Conservation (phyloP, 169 alveolate species). For the Plasmodium falciparum region DNA sequence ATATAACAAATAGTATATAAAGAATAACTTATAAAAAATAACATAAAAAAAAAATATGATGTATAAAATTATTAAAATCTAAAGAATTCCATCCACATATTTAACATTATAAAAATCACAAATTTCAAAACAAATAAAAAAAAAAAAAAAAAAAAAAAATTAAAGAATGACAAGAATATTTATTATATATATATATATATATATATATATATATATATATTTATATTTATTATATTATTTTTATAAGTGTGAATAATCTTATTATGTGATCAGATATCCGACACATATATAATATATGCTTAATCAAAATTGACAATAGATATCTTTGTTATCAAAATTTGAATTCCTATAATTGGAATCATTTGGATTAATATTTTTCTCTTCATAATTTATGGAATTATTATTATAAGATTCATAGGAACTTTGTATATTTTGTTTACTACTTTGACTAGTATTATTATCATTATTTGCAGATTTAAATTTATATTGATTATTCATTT, state of each 20-base stretch:
- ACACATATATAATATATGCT: too few species aligned
- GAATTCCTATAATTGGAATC: conserved; percentile 9
- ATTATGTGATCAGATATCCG: too few species aligned
- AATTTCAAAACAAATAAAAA: not conserved
- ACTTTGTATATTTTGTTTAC: not conserved
- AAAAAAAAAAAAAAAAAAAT: not conserved
- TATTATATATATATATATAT: not conserved
- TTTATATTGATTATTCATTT: conserved; percentile 5
- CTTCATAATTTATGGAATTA: conserved; percentile 25
- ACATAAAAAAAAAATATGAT: not conserved
- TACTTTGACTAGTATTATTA: not conserved
- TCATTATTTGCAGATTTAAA: conserved; percentile 29
- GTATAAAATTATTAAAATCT: not conserved
- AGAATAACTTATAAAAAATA: conserved; percentile 8
- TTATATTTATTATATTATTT: not conserved
- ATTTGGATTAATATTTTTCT: conserved; percentile 19
- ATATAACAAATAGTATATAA: conserved; percentile 1
- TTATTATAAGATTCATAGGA: conserved; percentile 33
- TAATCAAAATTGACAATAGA: conserved; percentile 44
- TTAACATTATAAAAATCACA: too few species aligned
- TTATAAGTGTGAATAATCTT: too few species aligned
- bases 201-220: not conserved
- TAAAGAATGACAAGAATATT: not conserved
- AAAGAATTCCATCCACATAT: not conserved
- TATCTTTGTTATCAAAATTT: conserved; percentile 36